Conservation (phyloP, 768 basidiomycete genomes). For the Flagelloscypha sp. region DNA sequence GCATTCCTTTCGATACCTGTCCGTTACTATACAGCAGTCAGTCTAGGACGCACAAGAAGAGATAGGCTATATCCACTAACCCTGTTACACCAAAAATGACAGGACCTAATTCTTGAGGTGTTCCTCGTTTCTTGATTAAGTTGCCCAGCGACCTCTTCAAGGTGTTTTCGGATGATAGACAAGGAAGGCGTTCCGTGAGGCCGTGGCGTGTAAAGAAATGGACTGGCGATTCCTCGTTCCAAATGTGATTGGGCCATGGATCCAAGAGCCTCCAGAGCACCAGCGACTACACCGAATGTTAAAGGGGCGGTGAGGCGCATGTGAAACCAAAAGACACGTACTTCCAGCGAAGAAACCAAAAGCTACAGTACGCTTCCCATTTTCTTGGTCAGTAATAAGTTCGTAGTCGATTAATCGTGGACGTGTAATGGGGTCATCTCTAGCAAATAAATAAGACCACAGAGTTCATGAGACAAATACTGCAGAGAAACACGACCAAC, state of each 20-base stretch:
- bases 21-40: constrained; percentile 44
- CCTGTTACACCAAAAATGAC: constrained; percentile 79
- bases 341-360: constrained; percentile 94
- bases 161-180: constrained; percentile 26
- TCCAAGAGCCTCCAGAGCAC: constrained; percentile 73
- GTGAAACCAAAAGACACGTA: constrained; percentile 22
- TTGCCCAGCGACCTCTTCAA: constrained; percentile 62
- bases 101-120: constrained; percentile 60
- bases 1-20: constrained; percentile 72
- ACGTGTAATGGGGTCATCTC: too few species aligned
- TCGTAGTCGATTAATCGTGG: constrained; percentile 80
- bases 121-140: constrained; percentile 47
- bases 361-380: constrained; percentile 72
- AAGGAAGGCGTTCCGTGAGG: constrained; percentile 68
- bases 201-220: constrained; percentile 79
- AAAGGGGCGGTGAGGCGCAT: constrained; percentile 1
- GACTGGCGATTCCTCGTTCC: constrained; percentile 69
- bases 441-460: constrained; percentile 1
- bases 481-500: constrained; percentile 5
- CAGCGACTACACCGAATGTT: constrained; percentile 51
- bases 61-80: constrained; percentile 28
- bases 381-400: constrained; percentile 46
- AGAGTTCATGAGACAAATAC: too few species aligned
- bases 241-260: constrained; percentile 75
- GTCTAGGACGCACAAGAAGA: constrained; percentile 1